Conservation (phyloP, 106 monocot species). For the Acorus gramineus region DNA sequence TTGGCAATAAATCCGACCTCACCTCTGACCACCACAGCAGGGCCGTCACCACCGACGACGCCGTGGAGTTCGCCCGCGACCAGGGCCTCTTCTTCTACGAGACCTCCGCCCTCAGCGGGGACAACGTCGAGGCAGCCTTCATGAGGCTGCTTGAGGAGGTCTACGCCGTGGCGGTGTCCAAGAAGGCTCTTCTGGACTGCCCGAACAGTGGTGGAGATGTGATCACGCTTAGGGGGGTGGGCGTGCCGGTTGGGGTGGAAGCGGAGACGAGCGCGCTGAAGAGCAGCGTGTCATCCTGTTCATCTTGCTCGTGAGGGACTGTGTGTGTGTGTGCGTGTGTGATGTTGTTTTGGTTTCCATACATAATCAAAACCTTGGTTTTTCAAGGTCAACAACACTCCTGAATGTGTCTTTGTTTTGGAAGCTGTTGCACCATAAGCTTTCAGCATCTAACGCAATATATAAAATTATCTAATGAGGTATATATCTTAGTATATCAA, state of each 20-base stretch:
- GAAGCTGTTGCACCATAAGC: too few species aligned
- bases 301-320: constrained; percentile 25
- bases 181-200: constrained; percentile 30
- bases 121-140: constrained; percentile 57
- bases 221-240: constrained; percentile 37
- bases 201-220: constrained; percentile 13
- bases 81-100: constrained; percentile 76
- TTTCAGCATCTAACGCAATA: too few species aligned
- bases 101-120: constrained; percentile 57
- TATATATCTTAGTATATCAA: too few species aligned
- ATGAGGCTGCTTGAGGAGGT: constrained; percentile 50
- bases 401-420: too few species aligned
- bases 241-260: constrained; percentile 24
- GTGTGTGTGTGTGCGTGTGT: too few species aligned
- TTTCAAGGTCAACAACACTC: too few species aligned
- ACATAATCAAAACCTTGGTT: not conserved
- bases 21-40: constrained; percentile 2
- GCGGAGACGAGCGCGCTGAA: constrained; percentile 61
- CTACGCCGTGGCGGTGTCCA: constrained; percentile 25
- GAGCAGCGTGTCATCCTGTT: constrained; percentile 12
- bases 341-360: not conserved
- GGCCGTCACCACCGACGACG: constrained; percentile 39
- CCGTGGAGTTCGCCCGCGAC: constrained; percentile 51
- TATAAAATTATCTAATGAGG: too few species aligned
- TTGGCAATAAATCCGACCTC: constrained; percentile 58